Evolutionary conservation across 2,329 filamentous ascomycete genomes (phyloP), one percentile per base, ranked within the genome.

Genomic region (Fusarium sp.): DNA sequence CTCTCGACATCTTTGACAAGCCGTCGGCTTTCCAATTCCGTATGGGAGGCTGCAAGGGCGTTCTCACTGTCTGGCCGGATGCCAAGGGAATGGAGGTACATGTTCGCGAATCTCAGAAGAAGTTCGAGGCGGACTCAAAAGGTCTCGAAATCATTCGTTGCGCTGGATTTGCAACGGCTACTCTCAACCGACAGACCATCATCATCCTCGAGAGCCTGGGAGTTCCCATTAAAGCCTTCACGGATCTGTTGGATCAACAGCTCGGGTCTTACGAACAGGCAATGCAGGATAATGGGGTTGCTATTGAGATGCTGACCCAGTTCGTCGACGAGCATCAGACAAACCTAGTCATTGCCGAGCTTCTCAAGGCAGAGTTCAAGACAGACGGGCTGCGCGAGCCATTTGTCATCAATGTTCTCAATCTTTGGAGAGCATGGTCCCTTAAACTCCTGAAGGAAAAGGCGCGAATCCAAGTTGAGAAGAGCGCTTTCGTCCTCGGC

Each of bases 381-480:
- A 79, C 83, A 2, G 78, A 81, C 0, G 79, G 83, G 13, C 29
- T 75, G 1, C 77, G 81, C 20, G 96, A 99, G 63, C 95, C 95
- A 0, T 98, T 98, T 77, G 84, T 93, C 20, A 85, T 89, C 65
- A 93, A 93, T 0, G 79, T 97, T 8, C 81, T 99, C 10, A 87
- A 89, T 34, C 83, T 98, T 0, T 99, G 96, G 95, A 86, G 91
- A 67, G 88, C 93, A 1, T 98, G 93, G 92, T 93, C 91, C 1
- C 87, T 97, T 71, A 97, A 97, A 75, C 86, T 91, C 11, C 85
- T 99, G 16, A 97, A 97, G 73, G 93, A 98, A 72, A 98, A 97
- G 73, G 93, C 95, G 0, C 90, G 91, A 27, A 93, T 99, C 44
- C 85, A 89, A 2, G 86, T 99, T 9, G 89, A 93, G 6, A 81